Base-by-base conservation (phyloP, 345 rosid genomes). In the Durio zibethinus region DNA sequence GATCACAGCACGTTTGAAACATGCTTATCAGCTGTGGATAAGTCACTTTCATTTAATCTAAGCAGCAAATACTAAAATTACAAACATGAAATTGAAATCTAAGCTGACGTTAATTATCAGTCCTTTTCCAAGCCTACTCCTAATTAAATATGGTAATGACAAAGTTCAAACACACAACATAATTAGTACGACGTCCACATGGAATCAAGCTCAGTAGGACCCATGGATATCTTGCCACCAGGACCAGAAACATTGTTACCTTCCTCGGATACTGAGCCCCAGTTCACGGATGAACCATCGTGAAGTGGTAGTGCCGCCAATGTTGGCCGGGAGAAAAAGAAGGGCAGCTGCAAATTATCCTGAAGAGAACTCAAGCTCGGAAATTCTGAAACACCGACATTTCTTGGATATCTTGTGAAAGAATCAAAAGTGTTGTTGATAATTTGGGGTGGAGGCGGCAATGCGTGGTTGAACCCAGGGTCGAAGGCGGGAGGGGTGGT, bases 361-460 rank as follows among this genome's bases (percentile, higher is more conserved):
- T 93, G 98, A 35, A 92, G 77, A 18, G 98, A 90, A 83, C 90
- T 88, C 52, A 93, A 70, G 87, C 89, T 90, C 0, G 98, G 92
- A 73, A 90, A 89, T 36, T 64, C 73, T 0, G 93, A 78, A n/a
- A 82, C 75, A 6, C 87, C 85, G 0, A 57, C 21, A 76, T 82
- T 81, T 62, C 84, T 83, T 0, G 86, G 81, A 67, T 84, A 85
- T 15, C 79, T 69, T 0, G 77, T 36, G 11, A 77, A 38, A 0
- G 80, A 71, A 48, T 81, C 82, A 0, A 18, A 12, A 47, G 63
- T 3, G 10, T 27, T 50, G 43, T 62, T 68, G 16, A 73, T 43
- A 38, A 75, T 27, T 25, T 53, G 79, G 8, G 79, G 62, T 0
- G 73, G 80, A 2, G 77, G 80, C 31, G 84, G 87, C 43, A 78